Base-by-base conservation (phyloP, 2,329 filamentous ascomycete genomes). In the Trichoderma endophyticum region DNA sequence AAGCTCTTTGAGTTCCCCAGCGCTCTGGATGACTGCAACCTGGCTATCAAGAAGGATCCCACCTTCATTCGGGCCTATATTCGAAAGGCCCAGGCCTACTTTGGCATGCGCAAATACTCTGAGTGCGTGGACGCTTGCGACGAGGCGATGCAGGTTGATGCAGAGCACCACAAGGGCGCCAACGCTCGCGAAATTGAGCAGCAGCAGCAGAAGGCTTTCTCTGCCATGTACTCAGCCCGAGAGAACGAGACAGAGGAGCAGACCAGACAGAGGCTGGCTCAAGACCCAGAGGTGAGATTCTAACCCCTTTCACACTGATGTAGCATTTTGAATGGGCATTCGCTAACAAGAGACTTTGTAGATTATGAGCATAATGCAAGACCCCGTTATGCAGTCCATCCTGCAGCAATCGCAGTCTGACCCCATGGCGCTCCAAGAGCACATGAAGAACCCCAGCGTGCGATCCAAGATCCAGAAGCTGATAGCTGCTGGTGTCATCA, bases 51-150 rank as follows among this genome's bases (percentile, higher is more conserved):
- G 88, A 92, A 91, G 77, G 96, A 99, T 78, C 88, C 92, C 72
- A 92, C 91, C 79, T 99, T 99, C 83, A 95, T 98, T 83, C 91
- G 95, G 71, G 96, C 96, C 8, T 98, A 98, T 83, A 92, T 99
- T 77, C 92, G 96, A 81, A 98, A 98, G 87, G 95, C 95, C 0
- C 95, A 98, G 84, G 94, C 94, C 56, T 93, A 95, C 82, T 94
- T 96, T 77, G 94, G 94, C 77, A 99, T 99, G 96, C 93, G 96
- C 82, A 95, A 99, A 83, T 98, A 97, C 87, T 97, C 92, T 82
- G 95, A 95, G 82, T 97, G 93, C 80, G 86, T 98, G 72, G 96
- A 99, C 80, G 92, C 92, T 8, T 97, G 95, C 84, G 89, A 89
- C 51, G 93, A 94, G 80, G 96, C 97, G 1, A 85, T 87, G 9